Percentiles rank a stretch among this genome's conserved stretches.
phyloP scores from a whole-genome alignment of 2,329 filamentous ascomycete genomes.

The Cladosporium sp. region DNA sequence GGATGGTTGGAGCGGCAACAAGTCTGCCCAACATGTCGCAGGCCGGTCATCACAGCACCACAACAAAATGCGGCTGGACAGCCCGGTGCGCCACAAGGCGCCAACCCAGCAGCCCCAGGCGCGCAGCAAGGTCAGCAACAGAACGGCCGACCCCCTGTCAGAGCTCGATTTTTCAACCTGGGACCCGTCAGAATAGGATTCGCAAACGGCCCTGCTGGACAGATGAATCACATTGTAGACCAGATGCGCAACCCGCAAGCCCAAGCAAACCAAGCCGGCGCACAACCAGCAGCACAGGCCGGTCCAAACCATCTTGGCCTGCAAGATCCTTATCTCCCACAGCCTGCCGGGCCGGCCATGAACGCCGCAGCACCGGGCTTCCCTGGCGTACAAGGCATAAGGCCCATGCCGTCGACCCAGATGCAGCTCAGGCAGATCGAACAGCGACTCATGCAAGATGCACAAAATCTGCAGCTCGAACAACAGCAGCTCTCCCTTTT shows the following conservation, averaged over 20 bases:
- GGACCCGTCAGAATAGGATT: constrained; percentile 73
- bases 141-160: constrained; percentile 27
- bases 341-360: constrained; percentile 15
- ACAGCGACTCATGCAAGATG: constrained; percentile 63
- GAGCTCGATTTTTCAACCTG: constrained; percentile 56
- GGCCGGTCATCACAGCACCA: constrained; percentile 56
- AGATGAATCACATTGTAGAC: constrained; percentile 39
- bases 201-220: constrained; percentile 48
- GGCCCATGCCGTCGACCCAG: constrained; percentile 42
- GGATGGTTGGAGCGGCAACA: constrained; percentile 98
- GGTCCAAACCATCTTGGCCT: constrained; percentile 31
- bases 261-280: constrained; percentile 14
- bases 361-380: background rate
- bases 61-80: constrained; percentile 15
- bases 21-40: constrained; percentile 89
- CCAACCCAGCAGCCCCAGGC: constrained; percentile 13
- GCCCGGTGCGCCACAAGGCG: constrained; percentile 15
- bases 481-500: constrained; percentile 65
- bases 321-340: constrained; percentile 20
- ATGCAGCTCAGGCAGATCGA: constrained; percentile 62
- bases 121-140: constrained; percentile 24
- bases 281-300: constrained; percentile 30
- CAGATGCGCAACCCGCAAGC: constrained; percentile 25
- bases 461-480: constrained; percentile 57
- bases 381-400: constrained; percentile 10